Evolutionary conservation across 2,329 filamentous ascomycete genomes (phyloP).

Genomic region (Aureobasidium subglaciale): DNA sequence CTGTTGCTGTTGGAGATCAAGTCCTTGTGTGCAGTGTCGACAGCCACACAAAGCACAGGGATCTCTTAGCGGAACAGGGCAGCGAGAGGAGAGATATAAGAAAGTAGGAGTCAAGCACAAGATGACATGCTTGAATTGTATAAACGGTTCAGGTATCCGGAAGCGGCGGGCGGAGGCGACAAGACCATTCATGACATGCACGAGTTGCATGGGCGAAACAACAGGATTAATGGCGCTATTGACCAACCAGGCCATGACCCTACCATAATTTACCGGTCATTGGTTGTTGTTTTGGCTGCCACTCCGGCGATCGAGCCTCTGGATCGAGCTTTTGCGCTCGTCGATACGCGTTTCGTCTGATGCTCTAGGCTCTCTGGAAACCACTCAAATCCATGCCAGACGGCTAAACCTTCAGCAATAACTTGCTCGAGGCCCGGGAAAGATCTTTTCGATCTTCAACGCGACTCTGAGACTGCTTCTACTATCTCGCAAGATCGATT

Average conservation of each 20-base stretch:
- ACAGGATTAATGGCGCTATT: background rate
- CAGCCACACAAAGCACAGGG: background rate
- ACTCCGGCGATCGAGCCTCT: conserved; percentile 6
- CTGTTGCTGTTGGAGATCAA: background rate
- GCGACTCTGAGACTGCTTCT: background rate
- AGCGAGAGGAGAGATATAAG: background rate
- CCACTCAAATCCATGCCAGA: too few species aligned
- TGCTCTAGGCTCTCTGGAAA: background rate
- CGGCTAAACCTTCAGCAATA: background rate
- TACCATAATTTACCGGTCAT: background rate
- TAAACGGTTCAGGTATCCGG: background rate
- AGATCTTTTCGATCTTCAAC: background rate
- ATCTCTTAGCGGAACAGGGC: background rate
- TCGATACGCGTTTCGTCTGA: background rate
- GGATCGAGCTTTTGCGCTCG: conserved; percentile 2
- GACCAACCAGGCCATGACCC: background rate
- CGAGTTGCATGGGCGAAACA: background rate
- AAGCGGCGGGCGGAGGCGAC: conserved; percentile 7
- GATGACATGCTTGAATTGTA: background rate
- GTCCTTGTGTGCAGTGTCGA: background rate
- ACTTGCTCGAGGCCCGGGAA: background rate
- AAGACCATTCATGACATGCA: conserved; percentile 8
- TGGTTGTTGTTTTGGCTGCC: background rate
- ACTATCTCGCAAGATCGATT: background rate
- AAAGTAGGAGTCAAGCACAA: background rate